Evolutionary conservation across 2,329 filamentous ascomycete species (phyloP), one percentile per base, ranked within the genome.

Genomic region (Penicillium sp.): DNA sequence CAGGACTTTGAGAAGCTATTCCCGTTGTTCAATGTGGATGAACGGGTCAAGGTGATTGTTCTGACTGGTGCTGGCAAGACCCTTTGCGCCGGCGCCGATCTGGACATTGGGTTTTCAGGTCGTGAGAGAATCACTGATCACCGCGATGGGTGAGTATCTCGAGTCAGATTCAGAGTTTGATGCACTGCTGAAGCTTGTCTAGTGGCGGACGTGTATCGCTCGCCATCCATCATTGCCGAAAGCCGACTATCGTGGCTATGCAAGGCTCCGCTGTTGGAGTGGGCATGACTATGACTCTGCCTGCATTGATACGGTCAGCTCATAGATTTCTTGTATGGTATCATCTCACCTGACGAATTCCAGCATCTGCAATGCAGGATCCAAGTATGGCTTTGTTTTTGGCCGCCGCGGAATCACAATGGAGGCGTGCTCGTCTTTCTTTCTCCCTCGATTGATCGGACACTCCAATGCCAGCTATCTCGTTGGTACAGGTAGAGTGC

Each of bases 351-450:
- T 12, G 10, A 14, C 10, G 23, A 17, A 15, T 9, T 11, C n/a
- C 12, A 61, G 75, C 28, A 65, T 82, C 45, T 76, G 68, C 27
- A 77, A 75, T 47, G 57, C 65, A 27, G 62, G 66, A 8, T 79
- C 82, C 2, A 83, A 82, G 55, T 75, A 87, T 45, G 84, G 83
- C 35, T 85, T 87, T 56, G 82, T 86, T 12, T 89, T 88, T 60
- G 72, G 75, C 15, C 74, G 82, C 16, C 72, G 83, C 29, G 84
- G 83, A 1, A 71, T 88, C 52, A 71, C 78, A 42, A 81, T 84
- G 75, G 84, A 89, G 62, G 82, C 80, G 0, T 81, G 76, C 55
- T 79, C 74, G 34, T 80, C 77, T 6, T 88, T 75, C 61, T 88
- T 85, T 67, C 69, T 88, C 23, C 83, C 84, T 2, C 74, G 80